Evolutionary conservation across 345 rosid genomes (phyloP), one percentile per base, ranked within the genome.

Genomic region (Brassica nigra): DNA sequence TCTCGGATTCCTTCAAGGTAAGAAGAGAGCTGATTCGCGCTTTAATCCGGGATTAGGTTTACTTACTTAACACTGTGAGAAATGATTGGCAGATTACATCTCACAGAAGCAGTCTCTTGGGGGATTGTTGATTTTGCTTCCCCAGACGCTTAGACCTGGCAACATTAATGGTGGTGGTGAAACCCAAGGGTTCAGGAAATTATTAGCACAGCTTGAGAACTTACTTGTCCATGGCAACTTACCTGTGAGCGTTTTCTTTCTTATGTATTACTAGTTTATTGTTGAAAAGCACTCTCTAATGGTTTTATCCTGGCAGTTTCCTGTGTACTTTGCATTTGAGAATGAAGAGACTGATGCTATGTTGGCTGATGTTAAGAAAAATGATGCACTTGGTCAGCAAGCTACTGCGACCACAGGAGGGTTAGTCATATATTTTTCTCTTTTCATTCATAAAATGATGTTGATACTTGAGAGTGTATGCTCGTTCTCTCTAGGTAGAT

Each of bases 331-430:
- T 71, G 93, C 97, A 4, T 95, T 91, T 81, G 99, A 93, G 90
- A 83, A 93, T 83, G 93, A 93, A 73, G 91, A 91, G 73, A 86
- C 94, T 77, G 86, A 87, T 75, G 80, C 86, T 69, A 90, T 93
- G 62, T 84, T 93, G 87, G 90, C 92, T 76, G 96, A 90, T 81
- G 86, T 95, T 63, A 89, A 90, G 90, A 91, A 85, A 80, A 88
- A 83, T 88, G 99, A 95, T 81, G 90, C 83, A 23, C 85, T 86
- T 77, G 97, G 99, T 82, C 99, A 89, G 81, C 93, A 91, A 66
- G 98, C 98, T 79, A 89, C 98, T 75, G 97, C 99, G 15, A 95
- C 97, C 14, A 88, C 97, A 4, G 98, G 98, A 82, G 97, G 99
- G 99, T 95, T 76, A 86, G 98, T 91, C 62, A 66, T 23, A 62